Conservation (phyloP, 768 basidiomycete species). For the Leucocoprinus birnbaumii region DNA sequence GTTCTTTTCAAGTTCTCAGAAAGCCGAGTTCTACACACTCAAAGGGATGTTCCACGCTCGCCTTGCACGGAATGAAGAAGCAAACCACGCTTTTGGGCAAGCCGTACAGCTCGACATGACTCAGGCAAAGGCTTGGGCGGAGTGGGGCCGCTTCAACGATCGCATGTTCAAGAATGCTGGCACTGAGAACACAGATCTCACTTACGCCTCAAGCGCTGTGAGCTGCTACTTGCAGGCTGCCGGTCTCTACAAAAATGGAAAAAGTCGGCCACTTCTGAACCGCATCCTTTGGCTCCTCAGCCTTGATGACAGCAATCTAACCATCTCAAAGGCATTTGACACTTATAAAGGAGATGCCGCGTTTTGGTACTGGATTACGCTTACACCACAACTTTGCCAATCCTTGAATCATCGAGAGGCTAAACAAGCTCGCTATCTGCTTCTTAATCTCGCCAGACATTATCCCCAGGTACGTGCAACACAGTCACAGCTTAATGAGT, state of each 20-base stretch:
- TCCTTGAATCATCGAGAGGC: constrained; percentile 91
- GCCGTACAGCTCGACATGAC: constrained; percentile 95
- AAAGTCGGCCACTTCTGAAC: constrained; percentile 86
- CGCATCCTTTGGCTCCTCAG: constrained; percentile 96
- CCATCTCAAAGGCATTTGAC: constrained; percentile 82
- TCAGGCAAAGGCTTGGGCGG: constrained; percentile 96
- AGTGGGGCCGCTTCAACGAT: constrained; percentile 96
- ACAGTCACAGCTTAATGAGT: background rate
- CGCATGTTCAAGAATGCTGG: constrained; percentile 88
- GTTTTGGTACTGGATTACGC: constrained; percentile 98
- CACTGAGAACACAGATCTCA: constrained; percentile 65
- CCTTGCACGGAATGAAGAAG: constrained; percentile 82
- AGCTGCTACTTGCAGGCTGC: constrained; percentile 98
- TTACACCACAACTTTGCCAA: constrained; percentile 90
- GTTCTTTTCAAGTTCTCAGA: constrained; percentile 93
- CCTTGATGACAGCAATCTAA: constrained; percentile 75
- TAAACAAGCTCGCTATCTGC: constrained; percentile 85
- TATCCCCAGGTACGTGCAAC: constrained; percentile 78
- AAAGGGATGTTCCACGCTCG: constrained; percentile 99
- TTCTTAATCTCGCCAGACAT: constrained; percentile 85
- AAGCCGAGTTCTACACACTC: constrained; percentile 97
- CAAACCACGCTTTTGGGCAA: constrained; percentile 88
- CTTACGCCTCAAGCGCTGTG: constrained; percentile 85
- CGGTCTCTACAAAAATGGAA: constrained; percentile 90
- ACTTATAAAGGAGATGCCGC: constrained; percentile 95